Percentiles rank a stretch among this genome's conserved stretches.
Evolutionary conservation across 2,329 filamentous ascomycete genomes (phyloP).

Genomic region (Cladophialophora immunda): DNA sequence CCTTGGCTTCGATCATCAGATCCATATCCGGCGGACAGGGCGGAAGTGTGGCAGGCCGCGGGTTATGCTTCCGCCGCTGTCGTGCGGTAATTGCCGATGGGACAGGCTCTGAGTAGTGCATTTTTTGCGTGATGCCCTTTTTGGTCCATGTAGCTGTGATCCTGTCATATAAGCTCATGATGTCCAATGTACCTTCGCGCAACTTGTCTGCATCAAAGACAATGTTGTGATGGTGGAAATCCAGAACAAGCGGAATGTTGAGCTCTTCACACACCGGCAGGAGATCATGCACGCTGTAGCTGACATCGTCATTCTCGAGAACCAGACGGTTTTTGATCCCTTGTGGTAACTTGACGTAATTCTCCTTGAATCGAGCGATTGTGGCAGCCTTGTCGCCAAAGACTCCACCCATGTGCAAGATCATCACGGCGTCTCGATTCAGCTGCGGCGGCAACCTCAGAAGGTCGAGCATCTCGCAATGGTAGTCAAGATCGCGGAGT

Average conservation of each 20-base stretch:
- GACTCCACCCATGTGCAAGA: conserved; percentile 89
- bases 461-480: conserved; percentile 82
- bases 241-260: conserved; percentile 90
- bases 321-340: conserved; percentile 83
- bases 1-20: conserved; percentile 99
- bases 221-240: conserved; percentile 97
- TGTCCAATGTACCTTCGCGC: conserved; percentile 84
- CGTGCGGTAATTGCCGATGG: conserved; percentile 77
- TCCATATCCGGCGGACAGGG: conserved; percentile 87
- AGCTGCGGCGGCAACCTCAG: conserved; percentile 79
- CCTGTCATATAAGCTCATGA: conserved; percentile 75
- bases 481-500: conserved; percentile 84
- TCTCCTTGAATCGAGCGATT: conserved; percentile 77
- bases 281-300: conserved; percentile 90
- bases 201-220: conserved; percentile 77
- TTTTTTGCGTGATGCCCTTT: conserved; percentile 89
- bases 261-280: conserved; percentile 90
- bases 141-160: conserved; percentile 85
- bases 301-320: conserved; percentile 92
- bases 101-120: conserved; percentile 91
- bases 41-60: conserved; percentile 79
- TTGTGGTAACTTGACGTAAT: conserved; percentile 72
- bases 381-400: conserved; percentile 88
- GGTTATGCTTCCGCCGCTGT: conserved; percentile 84
- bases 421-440: conserved; percentile 89